Evolutionary conservation across 352 stramenopile species (phyloP).

Genomic region (Blastocystis sp.): DNA sequence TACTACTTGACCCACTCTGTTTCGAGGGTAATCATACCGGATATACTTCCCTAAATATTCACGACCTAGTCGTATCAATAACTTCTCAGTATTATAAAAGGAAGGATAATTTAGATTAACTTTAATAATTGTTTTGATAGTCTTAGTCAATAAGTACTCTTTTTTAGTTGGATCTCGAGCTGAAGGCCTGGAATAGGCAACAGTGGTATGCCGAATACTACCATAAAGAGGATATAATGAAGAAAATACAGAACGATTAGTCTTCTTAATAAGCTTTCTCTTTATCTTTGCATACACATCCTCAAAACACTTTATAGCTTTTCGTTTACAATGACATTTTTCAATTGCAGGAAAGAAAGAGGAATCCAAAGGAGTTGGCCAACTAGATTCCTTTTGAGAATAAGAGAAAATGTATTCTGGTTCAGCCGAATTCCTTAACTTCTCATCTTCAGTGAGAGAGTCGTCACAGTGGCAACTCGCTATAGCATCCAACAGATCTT

Average conservation of each 20-base stretch:
- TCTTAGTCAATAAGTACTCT: not conserved
- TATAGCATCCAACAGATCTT: slow-evolving; percentile 80
- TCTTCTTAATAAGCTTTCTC: not conserved
- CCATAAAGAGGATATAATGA: not conserved
- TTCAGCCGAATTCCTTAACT: slow-evolving; percentile 64
- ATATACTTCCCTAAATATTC: not conserved
- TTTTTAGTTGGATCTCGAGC: not conserved
- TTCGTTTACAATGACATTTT: not conserved
- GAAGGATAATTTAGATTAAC: not conserved
- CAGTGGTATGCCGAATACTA: not conserved
- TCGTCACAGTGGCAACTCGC: slow-evolving; percentile 19
- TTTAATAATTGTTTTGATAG: not conserved
- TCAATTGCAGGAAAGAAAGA: not conserved
- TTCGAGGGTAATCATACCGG: not conserved
- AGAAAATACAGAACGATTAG: not conserved
- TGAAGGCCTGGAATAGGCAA: too few relatives aligned
- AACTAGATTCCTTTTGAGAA: not conserved
- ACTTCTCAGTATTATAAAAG: not conserved
- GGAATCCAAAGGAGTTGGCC: not conserved
- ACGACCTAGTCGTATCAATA: not conserved
- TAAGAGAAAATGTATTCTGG: slow-evolving; percentile 65
- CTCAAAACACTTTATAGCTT: not conserved
- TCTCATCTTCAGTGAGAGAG: slow-evolving; percentile 69
- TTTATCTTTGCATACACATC: not conserved
- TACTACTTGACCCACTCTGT: not conserved